Percentiles rank a stretch among this genome's conserved stretches.
phyloP scores from a whole-genome alignment of 176 grass and related monocot genomes.

The Zoysia japonica region DNA sequence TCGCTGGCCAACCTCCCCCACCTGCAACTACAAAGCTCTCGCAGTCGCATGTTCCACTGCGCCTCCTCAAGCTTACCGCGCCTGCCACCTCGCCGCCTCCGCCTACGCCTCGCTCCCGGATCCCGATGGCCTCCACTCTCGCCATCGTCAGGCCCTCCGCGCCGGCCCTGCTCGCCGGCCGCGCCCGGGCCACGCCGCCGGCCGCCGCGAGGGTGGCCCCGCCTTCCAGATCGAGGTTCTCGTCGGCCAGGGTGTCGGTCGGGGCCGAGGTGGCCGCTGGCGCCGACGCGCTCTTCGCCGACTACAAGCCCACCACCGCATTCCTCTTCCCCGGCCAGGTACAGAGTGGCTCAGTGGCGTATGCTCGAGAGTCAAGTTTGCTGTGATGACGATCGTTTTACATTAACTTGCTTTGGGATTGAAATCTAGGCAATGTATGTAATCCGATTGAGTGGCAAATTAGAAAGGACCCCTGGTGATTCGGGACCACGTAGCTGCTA shows the following conservation, averaged over 20 bases:
- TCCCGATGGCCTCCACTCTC: constrained; percentile 62
- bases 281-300: constrained; percentile 67
- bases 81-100: constrained; percentile 12
- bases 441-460: constrained; percentile 1
- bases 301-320: constrained; percentile 77
- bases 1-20: constrained; percentile 22
- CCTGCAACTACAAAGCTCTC: constrained; percentile 35
- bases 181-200: constrained; percentile 22
- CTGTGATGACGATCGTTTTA: not conserved
- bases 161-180: constrained; percentile 46
- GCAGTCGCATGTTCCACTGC: constrained; percentile 42
- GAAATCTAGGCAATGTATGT: not conserved
- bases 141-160: constrained; percentile 68
- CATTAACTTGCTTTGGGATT: not conserved
- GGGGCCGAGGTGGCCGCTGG: constrained; percentile 52
- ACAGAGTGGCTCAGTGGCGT: not conserved
- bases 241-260: constrained; percentile 53
- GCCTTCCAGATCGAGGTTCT: constrained; percentile 62
- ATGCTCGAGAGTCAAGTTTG: not conserved
- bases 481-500: not conserved
- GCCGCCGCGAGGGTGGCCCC: constrained; percentile 42
- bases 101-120: not conserved
- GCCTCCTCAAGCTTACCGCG: constrained; percentile 25
- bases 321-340: constrained; percentile 98
- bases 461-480: not conserved